phyloP scores from a whole-genome alignment of 495 filamentous ascomycete species.

The Friedmanniomyces simplex region DNA sequence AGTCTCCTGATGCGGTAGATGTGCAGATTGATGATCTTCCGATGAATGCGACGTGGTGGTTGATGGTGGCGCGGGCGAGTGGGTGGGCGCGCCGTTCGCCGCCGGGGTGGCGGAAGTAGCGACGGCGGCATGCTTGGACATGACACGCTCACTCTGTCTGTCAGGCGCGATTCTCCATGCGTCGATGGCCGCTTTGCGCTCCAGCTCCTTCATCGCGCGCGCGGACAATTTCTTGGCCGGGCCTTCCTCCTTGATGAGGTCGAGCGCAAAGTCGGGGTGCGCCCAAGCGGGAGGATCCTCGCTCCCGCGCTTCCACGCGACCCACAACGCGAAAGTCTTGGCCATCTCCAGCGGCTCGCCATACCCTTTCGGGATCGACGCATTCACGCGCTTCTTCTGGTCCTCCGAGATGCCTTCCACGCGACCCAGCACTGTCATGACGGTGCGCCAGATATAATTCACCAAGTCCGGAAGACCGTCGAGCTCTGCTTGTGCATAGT shows the following conservation, averaged over 20 bases:
- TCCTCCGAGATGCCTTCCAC: conserved; percentile 50
- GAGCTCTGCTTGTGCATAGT: conserved; percentile 59
- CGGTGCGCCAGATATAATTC: conserved; percentile 57
- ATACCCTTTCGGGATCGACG: conserved; percentile 53
- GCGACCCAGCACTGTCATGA: conserved; percentile 54
- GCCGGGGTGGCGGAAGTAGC: conserved; percentile 3
- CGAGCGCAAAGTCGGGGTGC: conserved; percentile 28
- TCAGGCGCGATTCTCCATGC: conserved; percentile 24
- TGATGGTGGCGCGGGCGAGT: conserved; percentile 9
- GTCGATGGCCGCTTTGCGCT: conserved; percentile 25
- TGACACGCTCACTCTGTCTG: conserved; percentile 23
- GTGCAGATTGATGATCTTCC: conserved; percentile 1
- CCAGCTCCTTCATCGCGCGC: conserved; percentile 26
- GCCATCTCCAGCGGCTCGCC: conserved; percentile 53
- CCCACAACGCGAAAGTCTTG: conserved; percentile 58
- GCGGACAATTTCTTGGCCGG: conserved; percentile 31
- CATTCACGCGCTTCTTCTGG: conserved; percentile 47
- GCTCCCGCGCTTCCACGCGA: conserved; percentile 64
- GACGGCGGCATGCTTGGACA: conserved; percentile 13
- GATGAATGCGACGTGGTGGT: conserved; percentile 1
- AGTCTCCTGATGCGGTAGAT: not conserved
- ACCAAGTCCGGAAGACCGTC: conserved; percentile 55
- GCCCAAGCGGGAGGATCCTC: conserved; percentile 59
- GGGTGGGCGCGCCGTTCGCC: not conserved
- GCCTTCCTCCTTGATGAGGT: conserved; percentile 21